Conservation (phyloP, 345 rosid species). For the Rubroshorea leprosula region DNA sequence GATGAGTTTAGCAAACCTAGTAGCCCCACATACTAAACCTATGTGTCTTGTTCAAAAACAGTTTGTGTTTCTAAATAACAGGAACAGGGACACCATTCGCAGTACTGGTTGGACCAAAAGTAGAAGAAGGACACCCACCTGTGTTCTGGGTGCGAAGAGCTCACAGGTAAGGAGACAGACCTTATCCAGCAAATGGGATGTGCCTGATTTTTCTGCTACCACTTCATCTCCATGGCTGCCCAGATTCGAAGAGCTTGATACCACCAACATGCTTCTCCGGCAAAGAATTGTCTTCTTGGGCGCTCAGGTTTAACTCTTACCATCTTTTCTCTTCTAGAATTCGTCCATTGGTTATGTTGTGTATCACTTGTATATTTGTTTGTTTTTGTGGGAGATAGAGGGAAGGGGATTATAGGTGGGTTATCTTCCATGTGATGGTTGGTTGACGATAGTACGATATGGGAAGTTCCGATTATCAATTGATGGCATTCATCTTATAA, state of each 20-base stretch:
- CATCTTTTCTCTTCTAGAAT: background rate
- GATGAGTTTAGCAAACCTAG: constrained; percentile 23
- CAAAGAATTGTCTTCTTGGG: constrained; percentile 84
- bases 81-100: background rate
- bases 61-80: constrained; percentile 15
- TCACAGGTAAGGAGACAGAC: constrained; percentile 30
- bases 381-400: background rate
- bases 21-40: constrained; percentile 26
- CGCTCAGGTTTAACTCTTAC: constrained; percentile 47
- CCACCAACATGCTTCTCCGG: constrained; percentile 89
- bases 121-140: constrained; percentile 24
- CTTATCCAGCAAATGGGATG: constrained; percentile 68
- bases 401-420: background rate
- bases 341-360: background rate
- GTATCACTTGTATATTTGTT: background rate
- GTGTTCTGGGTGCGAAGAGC: constrained; percentile 36
- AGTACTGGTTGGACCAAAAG: background rate
- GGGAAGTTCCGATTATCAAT: background rate
- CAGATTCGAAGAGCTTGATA: constrained; percentile 74
- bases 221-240: constrained; percentile 51
- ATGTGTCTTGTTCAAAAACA: constrained; percentile 19
- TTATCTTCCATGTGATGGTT: too few species aligned
- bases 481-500: background rate
- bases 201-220: constrained; percentile 25
- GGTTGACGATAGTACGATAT: too few species aligned